These are phyloP conservation scores for Ceratobasidium papillatum DNA, from an alignment of 1,284 basidiomycete genomes.

Conservation along the genomic window DNA sequence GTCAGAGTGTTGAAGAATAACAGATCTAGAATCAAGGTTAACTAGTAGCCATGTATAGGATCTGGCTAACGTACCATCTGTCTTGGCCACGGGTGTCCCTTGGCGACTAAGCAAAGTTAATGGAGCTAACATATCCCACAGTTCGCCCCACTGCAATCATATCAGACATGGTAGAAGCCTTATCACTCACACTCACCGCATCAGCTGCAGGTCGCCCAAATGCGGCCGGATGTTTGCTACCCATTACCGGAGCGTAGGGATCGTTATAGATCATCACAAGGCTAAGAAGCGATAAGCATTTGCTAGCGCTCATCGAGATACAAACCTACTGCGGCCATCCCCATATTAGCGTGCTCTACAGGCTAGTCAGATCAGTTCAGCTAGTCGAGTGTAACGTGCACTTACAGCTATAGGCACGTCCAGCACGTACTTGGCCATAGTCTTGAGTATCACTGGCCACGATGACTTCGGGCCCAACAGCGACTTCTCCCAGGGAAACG, in stretches of 20 bases:
- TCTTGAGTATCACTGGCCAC: conserved; percentile 41
- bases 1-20: conserved; percentile 43
- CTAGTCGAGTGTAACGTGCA: background rate
- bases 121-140: conserved; percentile 42
- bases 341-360: conserved; percentile 18
- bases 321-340: conserved; percentile 33
- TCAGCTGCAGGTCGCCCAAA: conserved; percentile 38
- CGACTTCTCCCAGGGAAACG: conserved; percentile 40
- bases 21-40: conserved; percentile 18
- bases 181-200: conserved; percentile 1
- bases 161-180: background rate
- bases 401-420: conserved; percentile 39
- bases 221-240: conserved; percentile 40
- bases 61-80: conserved; percentile 27
- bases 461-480: conserved; percentile 24
- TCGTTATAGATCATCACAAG: conserved; percentile 43
- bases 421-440: conserved; percentile 23
- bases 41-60: background rate
- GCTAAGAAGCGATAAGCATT: background rate
- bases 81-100: conserved; percentile 34
- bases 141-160: conserved; percentile 35
- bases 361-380: background rate
- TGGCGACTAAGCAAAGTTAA: conserved; percentile 21
- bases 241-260: conserved; percentile 42
- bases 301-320: background rate